Base-by-base conservation (phyloP, 192 early-diverging fungal species). In the Coemansia aciculifera region DNA sequence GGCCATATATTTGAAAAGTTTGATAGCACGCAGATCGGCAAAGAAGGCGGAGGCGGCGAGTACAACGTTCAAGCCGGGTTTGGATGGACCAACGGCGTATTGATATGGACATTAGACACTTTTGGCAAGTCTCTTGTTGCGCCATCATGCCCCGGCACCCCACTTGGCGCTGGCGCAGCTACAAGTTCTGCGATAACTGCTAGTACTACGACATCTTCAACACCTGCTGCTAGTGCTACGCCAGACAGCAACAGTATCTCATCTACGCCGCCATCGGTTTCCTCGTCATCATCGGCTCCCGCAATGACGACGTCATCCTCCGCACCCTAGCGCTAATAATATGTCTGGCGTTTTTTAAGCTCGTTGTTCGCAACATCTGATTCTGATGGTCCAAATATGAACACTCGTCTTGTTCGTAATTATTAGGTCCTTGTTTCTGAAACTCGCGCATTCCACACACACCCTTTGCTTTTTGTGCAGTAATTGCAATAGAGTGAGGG, bases 1-100 rank as follows among this genome's bases (percentile, higher is more conserved):
- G 90, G 90, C 1, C 86, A 90, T 59, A 91, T 92, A 75, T 91
- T 90, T 83, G 90, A 92, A 80, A 92, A 92, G 78, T 91, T 85
- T 63, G 84, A 86, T 68, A 86, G 83, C n/a, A 62, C 59, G 23
- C n/a, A 38, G 1, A 36, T 89, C 0, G 87, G 86, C 37, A 52
- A 44, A 3, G 62, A 84, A 24, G 90, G 88, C 34, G 86, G 87
- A 21, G 89, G 89, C 34, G 90, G 90, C 60, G 91, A 92, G 73
- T 90, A 92, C 65, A 68, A 67, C 1, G 88, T 90, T 12, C 89
- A 91, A 72, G 75, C 74, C 24, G 91, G 91, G 6, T 92, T 92
- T 77, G 91, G 91, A 0, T 92, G 91, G 91, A 90, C 91, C 12
- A 92, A 92, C 63, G 90, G 89, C 12, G 85, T 92, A 44, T 68